Evolutionary conservation across 2,329 filamentous ascomycete species (phyloP), one percentile per base, ranked within the genome.

Genomic region (Fusarium pseudograminearum): DNA sequence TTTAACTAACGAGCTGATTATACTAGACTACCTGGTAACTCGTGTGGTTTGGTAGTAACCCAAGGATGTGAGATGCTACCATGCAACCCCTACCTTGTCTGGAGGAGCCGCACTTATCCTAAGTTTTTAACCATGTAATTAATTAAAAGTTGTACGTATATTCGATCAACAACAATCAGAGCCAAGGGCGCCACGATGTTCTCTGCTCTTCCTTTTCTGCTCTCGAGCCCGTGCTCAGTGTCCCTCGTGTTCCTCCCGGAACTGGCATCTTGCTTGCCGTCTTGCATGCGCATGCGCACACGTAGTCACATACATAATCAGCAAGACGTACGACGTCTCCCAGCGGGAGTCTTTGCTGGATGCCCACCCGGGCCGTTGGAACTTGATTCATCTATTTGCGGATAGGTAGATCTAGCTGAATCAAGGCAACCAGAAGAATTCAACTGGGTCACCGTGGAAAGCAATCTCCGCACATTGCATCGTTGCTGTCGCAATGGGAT

Each of bases 381-480:
- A 73, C 63, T 67, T 73, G 60, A 67, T 57, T 73, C 69, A 62
- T 72, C 70, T 67, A 57, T 67, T 33, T 55, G 34, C n/a, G 22
- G n/a, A 38, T 47, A 47, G n/a, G 34, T 60, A 66, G 66, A 70
- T 68, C 62, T 65, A 63, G 56, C 70, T 71, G 56, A 52, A 28
- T 40, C 58, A 50, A 61, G 62, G 57, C 28, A 54, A 62, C 30
- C 61, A 61, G 53, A 61, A 56, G 53, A 30, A 34, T 60, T 34
- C 57, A 60, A 57, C 65, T 55, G 36, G 46, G 60, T 57, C 58
- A 41, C 48, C 46, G 65, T 70, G 56, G 53, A 47, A 57, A 62
- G 71, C 61, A 74, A 74, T 75, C 65, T 74, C 73, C 73, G 71
- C 56, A 45, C 36, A 57, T 68, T 68, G 61, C 57, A 64, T 73